Evolutionary conservation across 1,139 yeast genomes (phyloP).

Genomic region (Wickerhamomyces sp.): DNA sequence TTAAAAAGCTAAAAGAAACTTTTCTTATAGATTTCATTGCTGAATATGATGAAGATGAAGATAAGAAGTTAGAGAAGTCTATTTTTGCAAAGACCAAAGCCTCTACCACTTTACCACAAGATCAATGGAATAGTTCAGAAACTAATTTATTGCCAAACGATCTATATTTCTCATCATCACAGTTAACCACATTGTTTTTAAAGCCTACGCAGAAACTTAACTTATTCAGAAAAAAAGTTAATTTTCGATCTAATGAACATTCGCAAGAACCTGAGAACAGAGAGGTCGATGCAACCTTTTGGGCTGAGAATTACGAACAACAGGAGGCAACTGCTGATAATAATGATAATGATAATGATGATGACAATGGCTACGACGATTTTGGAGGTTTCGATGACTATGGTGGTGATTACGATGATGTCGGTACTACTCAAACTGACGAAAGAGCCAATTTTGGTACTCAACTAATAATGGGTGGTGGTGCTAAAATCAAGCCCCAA

Average conservation of each 20-base stretch:
- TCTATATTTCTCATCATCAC: slow-evolving; percentile 64
- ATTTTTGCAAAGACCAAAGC: slow-evolving; percentile 49
- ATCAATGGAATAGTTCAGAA: slow-evolving; percentile 36
- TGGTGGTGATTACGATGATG: slow-evolving; percentile 37
- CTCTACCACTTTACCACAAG: slow-evolving; percentile 38
- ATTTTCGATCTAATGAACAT: slow-evolving; percentile 5
- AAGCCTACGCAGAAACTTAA: slow-evolving; percentile 50
- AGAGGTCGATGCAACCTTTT: slow-evolving; percentile 62
- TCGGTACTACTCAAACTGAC: slow-evolving; percentile 15
- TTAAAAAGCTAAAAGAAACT: slow-evolving; percentile 31
- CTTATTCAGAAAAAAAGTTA: slow-evolving; percentile 24
- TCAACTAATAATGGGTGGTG: slow-evolving; percentile 38
- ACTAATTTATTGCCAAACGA: slow-evolving; percentile 68
- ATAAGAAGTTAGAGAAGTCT: slow-evolving; percentile 31
- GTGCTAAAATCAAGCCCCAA: slow-evolving; percentile 47
- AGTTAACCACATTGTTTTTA: slow-evolving; percentile 62
- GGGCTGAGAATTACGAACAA: slow-evolving; percentile 64
- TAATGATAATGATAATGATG: slow-evolving; percentile 24
- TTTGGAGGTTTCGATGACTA: slow-evolving; percentile 27
- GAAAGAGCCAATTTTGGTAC: slow-evolving; percentile 27
- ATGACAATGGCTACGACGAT: slow-evolving; percentile 23
- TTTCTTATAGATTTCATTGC: slow-evolving; percentile 47
- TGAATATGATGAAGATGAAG: slow-evolving; percentile 34
- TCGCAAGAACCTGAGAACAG: slow-evolving; percentile 17
- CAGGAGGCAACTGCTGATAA: slow-evolving; percentile 31